Evolutionary conservation across 768 basidiomycete species (phyloP).

Genomic region (Crassisporium funariophilum): DNA sequence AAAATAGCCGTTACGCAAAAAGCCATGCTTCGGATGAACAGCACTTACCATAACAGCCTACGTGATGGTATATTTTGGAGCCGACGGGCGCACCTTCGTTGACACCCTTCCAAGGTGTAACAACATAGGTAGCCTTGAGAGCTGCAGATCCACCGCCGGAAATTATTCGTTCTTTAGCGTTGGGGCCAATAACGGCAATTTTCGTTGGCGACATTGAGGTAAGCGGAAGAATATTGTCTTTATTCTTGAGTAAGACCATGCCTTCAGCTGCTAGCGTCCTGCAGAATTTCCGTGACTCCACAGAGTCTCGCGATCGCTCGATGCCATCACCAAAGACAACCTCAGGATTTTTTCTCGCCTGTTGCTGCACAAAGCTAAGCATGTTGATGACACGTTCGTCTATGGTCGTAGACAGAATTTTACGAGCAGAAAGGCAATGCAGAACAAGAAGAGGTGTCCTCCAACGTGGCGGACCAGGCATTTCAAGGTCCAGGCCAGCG

Average conservation of each 20-base stretch:
- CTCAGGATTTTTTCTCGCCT: conserved; percentile 56
- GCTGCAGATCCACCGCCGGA: conserved; percentile 82
- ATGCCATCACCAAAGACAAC: conserved; percentile 63
- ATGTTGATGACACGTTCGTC: conserved; percentile 53
- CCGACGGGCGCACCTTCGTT: conserved; percentile 47
- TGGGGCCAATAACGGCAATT: conserved; percentile 70
- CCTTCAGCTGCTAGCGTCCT: conserved; percentile 60
- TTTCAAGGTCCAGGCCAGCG: conserved; percentile 77
- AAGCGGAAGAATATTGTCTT: conserved; percentile 55
- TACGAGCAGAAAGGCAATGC: conserved; percentile 43
- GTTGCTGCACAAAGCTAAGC: conserved; percentile 58
- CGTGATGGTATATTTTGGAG: conserved; percentile 53
- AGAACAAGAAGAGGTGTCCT: conserved; percentile 46
- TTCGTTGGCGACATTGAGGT: conserved; percentile 38
- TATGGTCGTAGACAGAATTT: conserved; percentile 47
- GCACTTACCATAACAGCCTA: conserved; percentile 64
- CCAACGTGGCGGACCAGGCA: conserved; percentile 78
- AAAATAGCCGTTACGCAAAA: conserved; percentile 2
- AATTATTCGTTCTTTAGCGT: conserved; percentile 63
- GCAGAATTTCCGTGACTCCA: conserved; percentile 52
- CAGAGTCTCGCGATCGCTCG: conserved; percentile 57
- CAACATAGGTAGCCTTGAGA: conserved; percentile 65
- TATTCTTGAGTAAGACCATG: conserved; percentile 71
- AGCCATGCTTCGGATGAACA: conserved; percentile 1
- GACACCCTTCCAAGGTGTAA: conserved; percentile 67